Evolutionary conservation across 176 grass and related monocot genomes (phyloP), one percentile per base, ranked within the genome.

Genomic region (Oryza meridionalis): DNA sequence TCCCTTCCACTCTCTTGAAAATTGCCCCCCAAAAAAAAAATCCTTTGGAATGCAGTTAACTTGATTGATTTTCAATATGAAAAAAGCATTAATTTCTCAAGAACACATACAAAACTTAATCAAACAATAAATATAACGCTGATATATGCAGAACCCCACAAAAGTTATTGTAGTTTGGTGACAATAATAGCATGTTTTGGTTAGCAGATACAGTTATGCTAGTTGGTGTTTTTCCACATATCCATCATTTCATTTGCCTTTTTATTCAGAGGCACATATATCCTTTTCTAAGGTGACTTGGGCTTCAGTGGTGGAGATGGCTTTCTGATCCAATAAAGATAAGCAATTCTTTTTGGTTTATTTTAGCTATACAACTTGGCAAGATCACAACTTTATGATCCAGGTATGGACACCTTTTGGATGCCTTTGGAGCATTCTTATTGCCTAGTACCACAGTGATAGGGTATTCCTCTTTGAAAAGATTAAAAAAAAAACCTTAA

Each of bases 281-380:
- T 51, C 43, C 40, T 38, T 26, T 75, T 37, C 50, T 47, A 15
- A 51, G 10, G 2, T 31, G 78, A 45, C 78, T 53, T 58, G 67
- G 67, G 38, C 61, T 44, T 37, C 45, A 59, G 43, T 69, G 84
- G 69, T 38, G 79, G 84, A 86, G 77, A 25, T 72, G 59, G 73
- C 67, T 72, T 82, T 90, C 32, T 77, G 50, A 58, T 77, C 72
- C 77, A 55, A 24, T 9, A 32, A 32, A 61, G 21, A 63, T 65
- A 24, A 35, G 53, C 25, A 46, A 26, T 44, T 74, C 42, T 15
- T 70, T 67, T 75, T 50, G 45, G 45, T 7, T 37, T 74, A 51
- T 42, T 42, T 65, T 65, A 40, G 29, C 16, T 71, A 70, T 65
- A 70, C 77, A 22, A 9, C 72, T 82, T n/a, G 10, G 66, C 65